A percentile compares a stretch with the other conserved stretches of the same genome.
These are phyloP conservation scores for Nakazawaea ishiwadae DNA, from an alignment of 805 yeast genomes.

Conservation along the genomic window DNA sequence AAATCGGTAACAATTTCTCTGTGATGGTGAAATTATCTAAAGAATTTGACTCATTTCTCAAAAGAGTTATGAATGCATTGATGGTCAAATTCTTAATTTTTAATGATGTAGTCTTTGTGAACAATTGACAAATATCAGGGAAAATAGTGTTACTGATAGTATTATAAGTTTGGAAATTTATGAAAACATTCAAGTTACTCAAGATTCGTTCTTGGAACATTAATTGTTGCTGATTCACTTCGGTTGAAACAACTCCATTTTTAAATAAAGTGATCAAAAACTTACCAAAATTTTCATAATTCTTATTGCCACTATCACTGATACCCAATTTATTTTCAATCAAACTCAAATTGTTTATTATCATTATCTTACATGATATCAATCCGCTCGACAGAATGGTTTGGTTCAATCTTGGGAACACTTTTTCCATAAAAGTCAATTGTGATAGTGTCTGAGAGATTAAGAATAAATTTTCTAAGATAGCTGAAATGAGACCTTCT, in stretches of 20 bases:
- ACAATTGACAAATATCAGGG: constrained; percentile 67
- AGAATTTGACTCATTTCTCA: constrained; percentile 41
- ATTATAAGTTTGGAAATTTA: constrained; percentile 35
- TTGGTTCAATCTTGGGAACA: constrained; percentile 42
- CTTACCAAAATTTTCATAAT: constrained; percentile 21
- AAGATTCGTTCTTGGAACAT: constrained; percentile 31
- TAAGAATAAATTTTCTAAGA: constrained; percentile 51
- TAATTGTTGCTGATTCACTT: constrained; percentile 16
- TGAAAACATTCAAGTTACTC: constrained; percentile 21
- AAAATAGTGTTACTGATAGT: constrained; percentile 70
- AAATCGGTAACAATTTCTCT: constrained; percentile 78
- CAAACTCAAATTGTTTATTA: constrained; percentile 23
- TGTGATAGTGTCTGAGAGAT: constrained; percentile 68
- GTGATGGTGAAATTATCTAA: constrained; percentile 67
- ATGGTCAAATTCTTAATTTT: constrained; percentile 72
- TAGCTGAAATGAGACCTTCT: constrained; percentile 36
- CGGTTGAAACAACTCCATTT: constrained; percentile 19
- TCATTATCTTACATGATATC: constrained; percentile 24
- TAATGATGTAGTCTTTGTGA: constrained; percentile 79
- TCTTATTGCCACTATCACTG: constrained; percentile 17
- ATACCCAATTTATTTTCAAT: constrained; percentile 26
- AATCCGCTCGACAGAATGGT: constrained; percentile 20
- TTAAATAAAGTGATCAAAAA: constrained; percentile 28
- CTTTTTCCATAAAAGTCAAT: constrained; percentile 69
- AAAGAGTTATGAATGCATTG: constrained; percentile 51